Evolutionary conservation across 768 basidiomycete genomes (phyloP), one percentile per base, ranked within the genome.

Genomic region (Boletus sp.): DNA sequence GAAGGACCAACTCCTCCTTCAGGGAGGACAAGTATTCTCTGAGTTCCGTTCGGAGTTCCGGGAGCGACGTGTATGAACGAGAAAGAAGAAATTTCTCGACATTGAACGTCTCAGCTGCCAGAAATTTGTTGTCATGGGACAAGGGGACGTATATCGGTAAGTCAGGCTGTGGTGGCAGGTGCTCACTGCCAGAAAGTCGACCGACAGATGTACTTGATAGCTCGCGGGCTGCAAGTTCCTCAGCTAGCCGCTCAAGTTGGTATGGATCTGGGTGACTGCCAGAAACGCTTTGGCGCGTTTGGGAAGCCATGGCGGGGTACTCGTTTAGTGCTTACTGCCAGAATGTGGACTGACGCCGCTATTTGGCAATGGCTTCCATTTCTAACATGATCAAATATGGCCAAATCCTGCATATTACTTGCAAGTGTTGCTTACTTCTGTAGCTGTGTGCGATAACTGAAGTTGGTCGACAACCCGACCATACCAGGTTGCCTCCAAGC

Each of bases 1-100:
- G 83, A 64, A 85, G 85, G 30, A 98, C 93, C 34, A 99, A 80
- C 68, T 97, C 96, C 68, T 95, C 92, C 70, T 96, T 93, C 58
- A 99, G 74, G 10, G 79, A 75, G 0, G 83, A 81, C 55, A 93
- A 77, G 69, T 98, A 98, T 49, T 92, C 85, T 32, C 93, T 81
- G 21, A 99, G 77, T 68, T 99, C 95, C 4, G 83, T 72, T 50
- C 94, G 86, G 32, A 98, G 77, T 70, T 98, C 96, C 30, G 88
- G 85, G 19, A 97, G 79, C 10, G 93, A 90, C 0, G 88, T 88
- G 61, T 91, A 85, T 29, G 88, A 79, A 43, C 95, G 83, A 13
- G 91, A 91, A 40, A 94, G 81, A 4, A 98, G 82, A 72, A 98
- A 98, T 1, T 80, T 79, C 64, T 98, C 93, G 17, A 91, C 85